Percentiles rank a stretch among this genome's conserved stretches.
Evolutionary conservation across 768 basidiomycete species (phyloP).

Genomic region (Suillus paluster): DNA sequence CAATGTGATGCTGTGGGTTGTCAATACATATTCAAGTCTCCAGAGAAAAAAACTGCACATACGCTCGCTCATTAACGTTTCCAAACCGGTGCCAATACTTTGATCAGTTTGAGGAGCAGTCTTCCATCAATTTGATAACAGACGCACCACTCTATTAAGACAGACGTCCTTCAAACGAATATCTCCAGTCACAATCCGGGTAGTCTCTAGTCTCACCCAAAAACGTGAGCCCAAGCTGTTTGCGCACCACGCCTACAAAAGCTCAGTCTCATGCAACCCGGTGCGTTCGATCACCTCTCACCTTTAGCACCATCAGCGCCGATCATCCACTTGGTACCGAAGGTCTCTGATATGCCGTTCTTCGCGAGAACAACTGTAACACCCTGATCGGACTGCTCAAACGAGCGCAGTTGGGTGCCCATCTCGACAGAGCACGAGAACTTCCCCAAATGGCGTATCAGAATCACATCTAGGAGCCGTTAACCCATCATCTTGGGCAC

Average conservation of each 20-base stretch:
- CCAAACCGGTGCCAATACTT: slow-evolving; percentile 44
- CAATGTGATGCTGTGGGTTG: slow-evolving; percentile 3
- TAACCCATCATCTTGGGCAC: slow-evolving; percentile 28
- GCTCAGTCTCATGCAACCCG: neutral
- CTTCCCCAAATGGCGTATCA: slow-evolving; percentile 21
- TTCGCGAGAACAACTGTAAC: slow-evolving; percentile 25
- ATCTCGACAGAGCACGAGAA: slow-evolving; percentile 38
- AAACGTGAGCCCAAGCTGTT: slow-evolving; percentile 12
- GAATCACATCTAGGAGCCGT: slow-evolving; percentile 32
- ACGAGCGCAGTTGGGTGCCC: slow-evolving; percentile 34
- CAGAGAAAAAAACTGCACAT: neutral
- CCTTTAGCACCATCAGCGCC: slow-evolving; percentile 20
- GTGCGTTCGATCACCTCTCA: neutral
- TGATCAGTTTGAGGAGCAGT: neutral
- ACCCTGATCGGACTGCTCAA: slow-evolving; percentile 37
- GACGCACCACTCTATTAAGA: slow-evolving; percentile 41
- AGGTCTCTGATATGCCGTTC: neutral
- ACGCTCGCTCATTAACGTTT: slow-evolving; percentile 17
- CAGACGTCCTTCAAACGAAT: slow-evolving; percentile 41
- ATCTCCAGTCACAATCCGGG: slow-evolving; percentile 31
- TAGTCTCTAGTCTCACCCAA: slow-evolving; percentile 34
- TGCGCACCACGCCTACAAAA: slow-evolving; percentile 5
- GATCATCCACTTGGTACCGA: slow-evolving; percentile 11
- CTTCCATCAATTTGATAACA: neutral
- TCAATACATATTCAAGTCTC: neutral